Percentiles rank a stretch among this genome's conserved stretches.
These are phyloP conservation scores for Blastobotrys illinoisensis DNA, from an alignment of 1,139 yeast genomes.

Conservation along the genomic window DNA sequence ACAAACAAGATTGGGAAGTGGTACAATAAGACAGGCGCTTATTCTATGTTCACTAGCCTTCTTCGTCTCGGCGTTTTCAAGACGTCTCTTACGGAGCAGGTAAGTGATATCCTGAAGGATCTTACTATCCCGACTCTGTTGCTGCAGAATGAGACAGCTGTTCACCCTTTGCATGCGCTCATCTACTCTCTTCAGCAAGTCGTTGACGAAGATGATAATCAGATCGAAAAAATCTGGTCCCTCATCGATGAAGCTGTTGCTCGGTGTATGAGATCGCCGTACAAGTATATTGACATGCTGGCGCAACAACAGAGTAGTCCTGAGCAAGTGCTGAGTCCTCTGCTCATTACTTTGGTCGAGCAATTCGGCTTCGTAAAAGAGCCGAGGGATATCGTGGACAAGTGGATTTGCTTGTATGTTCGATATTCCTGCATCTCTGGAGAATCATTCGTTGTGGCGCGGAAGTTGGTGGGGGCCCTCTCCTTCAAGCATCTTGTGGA, in stretches of 20 bases:
- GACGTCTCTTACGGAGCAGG: slow-evolving; percentile 37
- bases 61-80: slow-evolving; percentile 43
- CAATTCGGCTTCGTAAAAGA: slow-evolving; percentile 60
- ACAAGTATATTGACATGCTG: slow-evolving; percentile 70
- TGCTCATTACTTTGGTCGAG: slow-evolving; percentile 61
- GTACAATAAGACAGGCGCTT: slow-evolving; percentile 48
- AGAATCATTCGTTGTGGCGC: background rate
- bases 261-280: slow-evolving; percentile 68
- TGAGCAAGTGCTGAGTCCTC: slow-evolving; percentile 48
- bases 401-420: slow-evolving; percentile 47
- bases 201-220: slow-evolving; percentile 12
- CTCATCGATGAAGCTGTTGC: slow-evolving; percentile 70
- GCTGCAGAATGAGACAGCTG: slow-evolving; percentile 41
- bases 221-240: slow-evolving; percentile 41
- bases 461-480: background rate
- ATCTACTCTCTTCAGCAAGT: slow-evolving; percentile 22
- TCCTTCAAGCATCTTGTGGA: background rate
- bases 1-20: slow-evolving; percentile 46
- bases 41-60: slow-evolving; percentile 57
- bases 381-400: slow-evolving; percentile 26
- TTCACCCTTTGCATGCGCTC: slow-evolving; percentile 29
- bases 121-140: slow-evolving; percentile 43
- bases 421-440: slow-evolving; percentile 31
- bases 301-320: slow-evolving; percentile 28
- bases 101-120: slow-evolving; percentile 37